phyloP scores from a whole-genome alignment of 129 eudicot species.

The Centrapalus pauciflorus region DNA sequence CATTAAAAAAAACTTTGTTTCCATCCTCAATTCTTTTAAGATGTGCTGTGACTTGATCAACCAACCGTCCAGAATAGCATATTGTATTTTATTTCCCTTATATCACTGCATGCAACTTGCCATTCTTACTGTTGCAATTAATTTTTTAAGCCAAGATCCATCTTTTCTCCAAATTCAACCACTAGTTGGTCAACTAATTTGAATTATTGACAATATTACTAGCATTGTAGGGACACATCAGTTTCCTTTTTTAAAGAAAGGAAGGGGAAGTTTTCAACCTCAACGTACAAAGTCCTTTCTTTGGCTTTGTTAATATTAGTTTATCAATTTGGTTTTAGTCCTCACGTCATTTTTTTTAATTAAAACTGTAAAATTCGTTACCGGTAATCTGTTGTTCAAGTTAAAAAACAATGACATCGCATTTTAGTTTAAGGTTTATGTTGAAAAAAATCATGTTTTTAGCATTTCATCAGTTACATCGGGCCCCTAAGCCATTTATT shows the following conservation, averaged over 20 bases:
- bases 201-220: conserved; percentile 18
- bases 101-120: conserved; percentile 13
- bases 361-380: too few species aligned
- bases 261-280: neutral
- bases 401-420: too few species aligned
- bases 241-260: neutral
- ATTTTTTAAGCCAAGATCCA: conserved; percentile 1
- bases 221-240: neutral
- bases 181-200: conserved; percentile 7
- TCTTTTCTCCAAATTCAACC: neutral
- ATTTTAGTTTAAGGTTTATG: too few species aligned
- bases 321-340: too few species aligned
- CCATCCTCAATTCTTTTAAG: neutral
- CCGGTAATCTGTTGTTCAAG: too few species aligned
- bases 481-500: too few species aligned
- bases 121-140: neutral
- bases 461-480: too few species aligned
- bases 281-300: neutral
- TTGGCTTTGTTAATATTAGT: neutral
- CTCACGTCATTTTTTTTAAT: too few species aligned
- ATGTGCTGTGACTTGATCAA: neutral
- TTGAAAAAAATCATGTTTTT: too few species aligned
- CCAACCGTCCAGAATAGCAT: neutral
- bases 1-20: neutral
- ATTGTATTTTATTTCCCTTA: neutral